Evolutionary conservation across 768 basidiomycete genomes (phyloP), one percentile per base, ranked within the genome.

Genomic region (Gautieria morchelliformis): DNA sequence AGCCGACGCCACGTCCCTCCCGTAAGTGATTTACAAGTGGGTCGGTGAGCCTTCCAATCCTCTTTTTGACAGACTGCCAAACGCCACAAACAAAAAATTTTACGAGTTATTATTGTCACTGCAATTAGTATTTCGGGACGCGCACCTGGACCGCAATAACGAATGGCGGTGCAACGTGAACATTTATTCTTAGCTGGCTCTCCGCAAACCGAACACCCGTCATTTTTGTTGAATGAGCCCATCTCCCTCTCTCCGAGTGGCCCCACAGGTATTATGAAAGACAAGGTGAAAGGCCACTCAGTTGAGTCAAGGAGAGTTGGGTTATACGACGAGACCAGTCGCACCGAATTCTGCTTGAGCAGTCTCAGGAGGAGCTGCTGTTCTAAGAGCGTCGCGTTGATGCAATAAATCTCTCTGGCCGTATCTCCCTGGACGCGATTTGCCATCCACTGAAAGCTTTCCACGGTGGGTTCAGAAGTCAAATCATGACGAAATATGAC

Each of bases 1-100:
- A 74, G 52, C 9, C 64, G 67, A 30, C 60, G 59, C 75, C 75
- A 78, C 2, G 66, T 68, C 1, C 71, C 75, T 22, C 70, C 71
- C 57, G 70, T 68, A 42, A 77, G 65, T 3, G 73, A 66, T 14
- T 64, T 66, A 59, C 75, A 77, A 0, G 63, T 50, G 0, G 48
- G 46, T 61, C 72, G 74, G 63, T 77, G 75, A 6, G 64, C 59
- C 30, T 64, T 63, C 75, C 75, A 78, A 60, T 76, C 72, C n/a
- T 56, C 60, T 17, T 55, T 65, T 59, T 75, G 76, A 53, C 76
- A 77, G 41, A 70, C 75, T 74, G 32, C 55, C 32, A 37, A 27
- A 27, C 27, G 5, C 27, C 27, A 27, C 27, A 27, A 27, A n/a
- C n/a, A 35, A 2, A 37, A 44, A 15, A 52, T 27, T 11, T 52